Evolutionary conservation across 1,284 basidiomycete species (phyloP).

Genomic region (Boletellus deceptivus): DNA sequence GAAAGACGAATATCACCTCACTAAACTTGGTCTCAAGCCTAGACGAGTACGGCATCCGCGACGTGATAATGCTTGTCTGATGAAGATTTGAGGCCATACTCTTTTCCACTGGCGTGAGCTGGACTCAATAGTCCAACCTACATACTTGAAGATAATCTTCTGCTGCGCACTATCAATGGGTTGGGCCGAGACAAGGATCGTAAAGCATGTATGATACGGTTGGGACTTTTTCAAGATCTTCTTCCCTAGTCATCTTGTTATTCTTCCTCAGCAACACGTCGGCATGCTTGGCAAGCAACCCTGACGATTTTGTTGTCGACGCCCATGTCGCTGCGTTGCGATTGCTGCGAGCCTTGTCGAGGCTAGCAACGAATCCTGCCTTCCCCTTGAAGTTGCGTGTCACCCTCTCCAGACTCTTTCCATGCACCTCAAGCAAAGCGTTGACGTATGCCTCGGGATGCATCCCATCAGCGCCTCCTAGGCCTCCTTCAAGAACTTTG

Average conservation of each 20-base stretch:
- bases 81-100: too few species aligned
- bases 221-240: conserved; percentile 81
- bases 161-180: conserved; percentile 31
- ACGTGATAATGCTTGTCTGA: too few species aligned
- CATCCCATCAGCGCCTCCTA: conserved; percentile 60
- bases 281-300: conserved; percentile 91
- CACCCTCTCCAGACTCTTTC: conserved; percentile 90
- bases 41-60: too few species aligned
- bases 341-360: conserved; percentile 97
- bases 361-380: conserved; percentile 90
- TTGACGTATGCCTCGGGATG: conserved; percentile 95
- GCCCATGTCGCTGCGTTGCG: conserved; percentile 88
- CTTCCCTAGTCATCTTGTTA: conserved; percentile 92
- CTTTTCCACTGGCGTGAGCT: too few species aligned
- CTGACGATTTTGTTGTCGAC: conserved; percentile 88
- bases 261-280: conserved; percentile 92
- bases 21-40: too few species aligned
- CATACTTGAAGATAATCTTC: conserved; percentile 99
- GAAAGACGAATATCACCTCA: too few species aligned
- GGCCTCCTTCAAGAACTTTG: conserved; percentile 75
- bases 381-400: conserved; percentile 90
- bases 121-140: conserved; percentile 40
- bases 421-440: conserved; percentile 87
- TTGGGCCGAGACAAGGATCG: neutral
- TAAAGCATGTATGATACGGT: conserved; percentile 73